Evolutionary conservation across 1,139 yeast species (phyloP).

Genomic region (Tardiomyces blankii): DNA sequence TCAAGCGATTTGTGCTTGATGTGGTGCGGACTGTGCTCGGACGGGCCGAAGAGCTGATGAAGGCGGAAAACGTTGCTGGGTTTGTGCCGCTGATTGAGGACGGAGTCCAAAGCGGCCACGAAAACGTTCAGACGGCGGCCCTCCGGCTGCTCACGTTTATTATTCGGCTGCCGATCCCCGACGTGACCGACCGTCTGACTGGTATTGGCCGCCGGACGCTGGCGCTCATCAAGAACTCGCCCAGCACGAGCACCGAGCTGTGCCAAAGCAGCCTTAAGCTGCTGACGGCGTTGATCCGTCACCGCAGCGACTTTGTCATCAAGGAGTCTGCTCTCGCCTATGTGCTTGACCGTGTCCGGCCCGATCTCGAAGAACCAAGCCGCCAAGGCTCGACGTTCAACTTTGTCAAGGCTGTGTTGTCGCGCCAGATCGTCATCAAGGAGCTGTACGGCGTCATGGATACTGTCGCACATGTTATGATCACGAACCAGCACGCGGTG

Average conservation of each 20-base stretch:
- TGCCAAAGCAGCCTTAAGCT: conserved; percentile 74
- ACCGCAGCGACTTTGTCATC: conserved; percentile 51
- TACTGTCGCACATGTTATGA: conserved; percentile 70
- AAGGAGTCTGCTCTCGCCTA: conserved; percentile 69
- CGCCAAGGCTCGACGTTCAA: conserved; percentile 83
- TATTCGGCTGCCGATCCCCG: conserved; percentile 52
- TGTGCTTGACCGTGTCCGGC: conserved; percentile 62
- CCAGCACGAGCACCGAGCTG: conserved; percentile 69
- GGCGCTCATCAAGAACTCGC: conserved; percentile 59
- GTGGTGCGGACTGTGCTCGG: conserved; percentile 61
- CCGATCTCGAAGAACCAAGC: conserved; percentile 86
- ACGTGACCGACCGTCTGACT: conserved; percentile 34
- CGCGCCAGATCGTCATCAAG: conserved; percentile 67
- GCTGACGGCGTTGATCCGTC: conserved; percentile 61
- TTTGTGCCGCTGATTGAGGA: conserved; percentile 64
- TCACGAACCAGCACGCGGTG: conserved; percentile 76
- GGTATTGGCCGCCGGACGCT: conserved; percentile 37
- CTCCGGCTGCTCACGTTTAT: conserved; percentile 52
- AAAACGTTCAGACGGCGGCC: conserved; percentile 60
- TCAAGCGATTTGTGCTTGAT: conserved; percentile 59
- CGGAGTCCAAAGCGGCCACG: conserved; percentile 55
- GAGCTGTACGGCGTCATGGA: conserved; percentile 90
- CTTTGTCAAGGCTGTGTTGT: conserved; percentile 63
- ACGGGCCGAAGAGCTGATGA: conserved; percentile 41
- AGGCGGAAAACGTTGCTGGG: conserved; percentile 51